Evolutionary conservation across 176 grass and related monocot species (phyloP).

Genomic region (Aegilops longissima): DNA sequence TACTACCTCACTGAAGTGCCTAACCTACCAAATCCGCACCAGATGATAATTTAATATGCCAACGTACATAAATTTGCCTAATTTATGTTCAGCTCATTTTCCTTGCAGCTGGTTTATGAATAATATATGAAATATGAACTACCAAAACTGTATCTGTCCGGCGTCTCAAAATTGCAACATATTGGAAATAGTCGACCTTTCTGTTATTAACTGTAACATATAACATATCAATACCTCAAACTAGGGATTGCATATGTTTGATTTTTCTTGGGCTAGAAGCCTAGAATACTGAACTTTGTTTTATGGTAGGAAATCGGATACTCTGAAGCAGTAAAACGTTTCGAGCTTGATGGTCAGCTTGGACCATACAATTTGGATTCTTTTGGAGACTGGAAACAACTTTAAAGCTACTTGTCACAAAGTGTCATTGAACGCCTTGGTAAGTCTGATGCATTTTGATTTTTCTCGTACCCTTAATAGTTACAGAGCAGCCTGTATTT

Average conservation of each 20-base stretch:
- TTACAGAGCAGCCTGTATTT: background rate
- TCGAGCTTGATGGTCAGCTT: constrained; percentile 79
- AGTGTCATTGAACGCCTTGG: constrained; percentile 73
- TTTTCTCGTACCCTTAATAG: background rate
- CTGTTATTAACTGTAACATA: background rate
- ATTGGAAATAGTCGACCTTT: background rate
- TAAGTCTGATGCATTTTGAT: constrained; percentile 26
- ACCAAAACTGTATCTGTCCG: background rate
- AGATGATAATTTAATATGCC: background rate
- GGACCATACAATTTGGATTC: constrained; percentile 73
- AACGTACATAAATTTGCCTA: background rate
- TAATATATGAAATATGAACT: background rate
- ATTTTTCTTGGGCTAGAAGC: background rate
- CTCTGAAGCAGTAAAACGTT: constrained; percentile 67
- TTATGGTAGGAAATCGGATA: constrained; percentile 57
- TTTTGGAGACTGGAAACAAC: constrained; percentile 73
- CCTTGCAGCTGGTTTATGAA: background rate
- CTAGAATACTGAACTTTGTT: constrained; percentile 34
- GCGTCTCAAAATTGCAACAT: background rate
- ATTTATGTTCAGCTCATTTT: constrained; percentile 1
- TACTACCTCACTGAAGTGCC: background rate
- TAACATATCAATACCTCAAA: background rate
- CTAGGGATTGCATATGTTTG: background rate
- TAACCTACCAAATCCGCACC: background rate
- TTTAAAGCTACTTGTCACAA: constrained; percentile 69